Conservation (phyloP, 352 stramenopile genomes). For the Pythium myriotylum region DNA sequence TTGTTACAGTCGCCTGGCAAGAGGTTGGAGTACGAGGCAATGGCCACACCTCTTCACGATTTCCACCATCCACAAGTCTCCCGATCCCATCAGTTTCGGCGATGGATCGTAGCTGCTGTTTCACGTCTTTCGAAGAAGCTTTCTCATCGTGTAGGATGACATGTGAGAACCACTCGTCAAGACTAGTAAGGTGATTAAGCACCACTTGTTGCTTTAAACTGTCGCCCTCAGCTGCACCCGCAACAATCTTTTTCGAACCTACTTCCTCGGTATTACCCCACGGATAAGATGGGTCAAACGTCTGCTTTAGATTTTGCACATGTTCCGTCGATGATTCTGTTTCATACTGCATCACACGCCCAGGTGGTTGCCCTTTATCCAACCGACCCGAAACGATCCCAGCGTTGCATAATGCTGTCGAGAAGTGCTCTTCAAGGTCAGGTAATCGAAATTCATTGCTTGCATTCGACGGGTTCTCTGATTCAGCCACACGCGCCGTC, state of each 20-base stretch:
- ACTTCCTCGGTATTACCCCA: too few species aligned
- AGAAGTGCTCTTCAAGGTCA: too few species aligned
- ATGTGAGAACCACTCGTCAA: constrained; percentile 56
- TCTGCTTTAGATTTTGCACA: constrained; percentile 9
- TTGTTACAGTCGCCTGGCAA: constrained; percentile 10
- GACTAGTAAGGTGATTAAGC: constrained; percentile 45
- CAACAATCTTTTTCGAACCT: neutral
- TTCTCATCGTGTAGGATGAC: constrained; percentile 36
- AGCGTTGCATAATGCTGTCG: too few species aligned
- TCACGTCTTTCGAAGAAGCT: constrained; percentile 16
- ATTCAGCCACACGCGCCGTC: constrained; percentile 8
- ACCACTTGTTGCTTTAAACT: constrained; percentile 26
- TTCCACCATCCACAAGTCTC: constrained; percentile 11
- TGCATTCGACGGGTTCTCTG: constrained; percentile 2
- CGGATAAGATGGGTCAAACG: too few species aligned
- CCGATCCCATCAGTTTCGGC: constrained; percentile 10
- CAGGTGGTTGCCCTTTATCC: too few species aligned
- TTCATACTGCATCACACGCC: too few species aligned
- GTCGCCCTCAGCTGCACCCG: constrained; percentile 10
- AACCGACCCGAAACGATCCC: too few species aligned
- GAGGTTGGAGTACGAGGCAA: neutral
- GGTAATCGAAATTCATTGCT: too few species aligned
- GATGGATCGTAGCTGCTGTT: constrained; percentile 19
- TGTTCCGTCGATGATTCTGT: too few species aligned
- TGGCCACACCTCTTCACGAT: constrained; percentile 24